phyloP scores from a whole-genome alignment of 805 yeast genomes.

The Saccharomycopsis oosterbeekiorum region DNA sequence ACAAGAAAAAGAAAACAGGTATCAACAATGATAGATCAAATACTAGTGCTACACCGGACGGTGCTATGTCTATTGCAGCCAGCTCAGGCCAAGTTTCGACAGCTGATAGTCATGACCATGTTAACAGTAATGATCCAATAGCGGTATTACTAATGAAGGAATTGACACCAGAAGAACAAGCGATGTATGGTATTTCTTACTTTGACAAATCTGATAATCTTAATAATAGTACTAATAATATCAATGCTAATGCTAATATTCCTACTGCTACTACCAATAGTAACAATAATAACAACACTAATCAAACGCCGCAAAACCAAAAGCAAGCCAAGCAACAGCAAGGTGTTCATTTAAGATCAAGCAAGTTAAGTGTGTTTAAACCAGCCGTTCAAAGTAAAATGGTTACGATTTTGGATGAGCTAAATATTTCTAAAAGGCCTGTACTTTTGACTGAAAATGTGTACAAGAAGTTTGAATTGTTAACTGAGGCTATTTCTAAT shows the following conservation, averaged over 20 bases:
- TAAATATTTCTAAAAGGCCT: conserved; percentile 74
- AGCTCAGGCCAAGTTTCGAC: conserved; percentile 20
- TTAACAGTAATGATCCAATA: conserved; percentile 21
- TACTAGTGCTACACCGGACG: neutral
- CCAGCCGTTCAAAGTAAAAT: conserved; percentile 64
- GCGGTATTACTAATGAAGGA: conserved; percentile 38
- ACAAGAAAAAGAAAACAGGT: conserved; percentile 47
- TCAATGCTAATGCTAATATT: neutral
- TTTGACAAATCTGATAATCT: neutral
- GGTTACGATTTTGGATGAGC: conserved; percentile 55
- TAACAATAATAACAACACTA: neutral
- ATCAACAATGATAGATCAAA: neutral
- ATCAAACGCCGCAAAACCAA: neutral
- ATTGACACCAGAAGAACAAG: conserved; percentile 69
- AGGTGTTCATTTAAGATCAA: conserved; percentile 76
- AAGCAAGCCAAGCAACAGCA: conserved; percentile 57
- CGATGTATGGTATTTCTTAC: conserved; percentile 70
- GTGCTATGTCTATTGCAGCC: neutral
- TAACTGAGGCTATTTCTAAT: conserved; percentile 58
- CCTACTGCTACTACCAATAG: neutral
- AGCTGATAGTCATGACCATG: conserved; percentile 18
- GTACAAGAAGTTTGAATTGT: conserved; percentile 63
- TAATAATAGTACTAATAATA: neutral
- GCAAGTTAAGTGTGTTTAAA: conserved; percentile 67
- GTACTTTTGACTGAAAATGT: conserved; percentile 79